Base-by-base conservation (phyloP, 129 eudicot genomes). In the Arctium lappa region DNA sequence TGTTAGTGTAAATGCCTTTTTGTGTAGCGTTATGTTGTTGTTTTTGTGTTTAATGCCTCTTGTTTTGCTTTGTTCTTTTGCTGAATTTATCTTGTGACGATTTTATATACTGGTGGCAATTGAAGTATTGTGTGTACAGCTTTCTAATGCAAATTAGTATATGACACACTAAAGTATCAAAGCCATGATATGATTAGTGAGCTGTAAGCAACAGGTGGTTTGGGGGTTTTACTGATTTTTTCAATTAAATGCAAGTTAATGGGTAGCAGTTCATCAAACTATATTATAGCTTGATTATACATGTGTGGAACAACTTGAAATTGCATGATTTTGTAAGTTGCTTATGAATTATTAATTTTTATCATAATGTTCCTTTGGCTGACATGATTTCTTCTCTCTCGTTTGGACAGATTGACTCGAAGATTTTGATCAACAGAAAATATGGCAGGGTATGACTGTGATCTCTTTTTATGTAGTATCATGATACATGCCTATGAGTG, bases 401-500 rank as follows among this genome's bases (percentile, higher is more conserved):
- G 10, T 2, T 34, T 44, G n/a, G 15, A 36, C 80, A 79, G 87
- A 50, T 79, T 40, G 10, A 34, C 42, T 44, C 37, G 72, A 79
- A 74, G 76, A 84, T 83, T 33, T 63, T 48, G 42, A 30, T 84
- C 80, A 74, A 65, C 80, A 39, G 15, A 65, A 79, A 79, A 65
- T 44, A 84, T 84, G 87, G 87, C 87, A 32, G 87, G 63, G 87
- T 84, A 84, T 79, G 87, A 79, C 6, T 6, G 5, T 60, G 68
- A 60, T 60, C 8, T 60, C 27, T 40, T 50, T 76, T 33, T 46
- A 44, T 10, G 39, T 18, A 65, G 1, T 8, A 8, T 72, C 9
- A 77, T 80, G 38, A 48, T 39, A 11, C 3, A 13, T 53, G 44
- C 11, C 1, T 53, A 50, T 44, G 77, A 80, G 83, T 80, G 13